Conservation (phyloP, 768 basidiomycete genomes). For the Gymnopilus dilepis region DNA sequence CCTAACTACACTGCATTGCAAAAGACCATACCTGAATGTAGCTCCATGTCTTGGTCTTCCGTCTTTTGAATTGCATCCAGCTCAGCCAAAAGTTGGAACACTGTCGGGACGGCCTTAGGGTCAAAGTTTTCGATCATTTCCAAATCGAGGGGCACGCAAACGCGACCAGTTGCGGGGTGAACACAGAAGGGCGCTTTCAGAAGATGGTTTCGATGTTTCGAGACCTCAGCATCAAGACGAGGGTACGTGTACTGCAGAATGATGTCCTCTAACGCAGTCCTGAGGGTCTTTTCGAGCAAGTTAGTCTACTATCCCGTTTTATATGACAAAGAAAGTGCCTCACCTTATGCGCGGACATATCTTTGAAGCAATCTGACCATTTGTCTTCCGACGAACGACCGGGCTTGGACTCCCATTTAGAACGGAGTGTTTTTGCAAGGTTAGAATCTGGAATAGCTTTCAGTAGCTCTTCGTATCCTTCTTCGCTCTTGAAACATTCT, state of each 20-base stretch:
- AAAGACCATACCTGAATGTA: conserved; percentile 51
- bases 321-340: conserved; percentile 29
- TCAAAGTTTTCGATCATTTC: conserved; percentile 77
- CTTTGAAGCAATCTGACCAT: conserved; percentile 71
- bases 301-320: conserved; percentile 2
- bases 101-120: conserved; percentile 86
- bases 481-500: conserved; percentile 73
- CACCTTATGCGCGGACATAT: conserved; percentile 32
- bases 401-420: conserved; percentile 62
- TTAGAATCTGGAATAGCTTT: conserved; percentile 72
- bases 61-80: conserved; percentile 53
- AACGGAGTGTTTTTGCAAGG: conserved; percentile 52
- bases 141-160: conserved; percentile 94
- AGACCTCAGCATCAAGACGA: conserved; percentile 95
- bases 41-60: conserved; percentile 42
- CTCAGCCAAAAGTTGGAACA: conserved; percentile 81
- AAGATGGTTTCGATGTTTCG: conserved; percentile 96
- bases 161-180: conserved; percentile 93
- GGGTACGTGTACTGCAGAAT: conserved; percentile 95
- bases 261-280: conserved; percentile 78
- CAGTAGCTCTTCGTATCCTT: conserved; percentile 78
- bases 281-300: conserved; percentile 36
- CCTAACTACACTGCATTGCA: background rate
- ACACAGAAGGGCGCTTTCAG: conserved; percentile 97
- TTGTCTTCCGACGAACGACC: conserved; percentile 65